Evolutionary conservation across 2,329 filamentous ascomycete species (phyloP).

Genomic region (Exophiala oligosperma): DNA sequence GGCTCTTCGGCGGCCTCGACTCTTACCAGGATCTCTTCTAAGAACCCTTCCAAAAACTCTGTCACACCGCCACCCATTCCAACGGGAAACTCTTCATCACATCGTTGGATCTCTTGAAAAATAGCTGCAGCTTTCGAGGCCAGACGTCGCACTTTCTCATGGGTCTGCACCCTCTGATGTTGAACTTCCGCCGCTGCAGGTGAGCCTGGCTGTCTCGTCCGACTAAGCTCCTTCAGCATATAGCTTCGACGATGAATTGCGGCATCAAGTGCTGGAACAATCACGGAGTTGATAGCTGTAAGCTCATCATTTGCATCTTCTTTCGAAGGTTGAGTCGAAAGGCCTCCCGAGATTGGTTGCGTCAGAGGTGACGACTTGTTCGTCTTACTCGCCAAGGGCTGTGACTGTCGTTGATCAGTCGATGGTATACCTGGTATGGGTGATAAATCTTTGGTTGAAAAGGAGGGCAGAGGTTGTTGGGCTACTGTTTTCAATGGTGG

Average conservation of each 20-base stretch:
- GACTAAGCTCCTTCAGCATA: constrained; percentile 49
- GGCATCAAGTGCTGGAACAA: constrained; percentile 88
- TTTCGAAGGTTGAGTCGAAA: constrained; percentile 12
- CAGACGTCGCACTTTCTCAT: constrained; percentile 78
- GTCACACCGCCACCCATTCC: constrained; percentile 91
- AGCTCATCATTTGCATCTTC: constrained; percentile 66
- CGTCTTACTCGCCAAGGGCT: constrained; percentile 16
- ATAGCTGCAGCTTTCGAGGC: constrained; percentile 80
- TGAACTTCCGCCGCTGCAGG: constrained; percentile 49
- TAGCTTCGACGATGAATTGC: constrained; percentile 76
- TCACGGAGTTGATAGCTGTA: constrained; percentile 85
- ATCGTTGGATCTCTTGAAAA: constrained; percentile 87
- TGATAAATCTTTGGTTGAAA: constrained; percentile 26
- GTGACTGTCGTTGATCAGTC: constrained; percentile 21
- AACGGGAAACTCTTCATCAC: constrained; percentile 81
- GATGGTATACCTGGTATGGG: constrained; percentile 17
- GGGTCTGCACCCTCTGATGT: constrained; percentile 69
- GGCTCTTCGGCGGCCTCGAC: constrained; percentile 81
- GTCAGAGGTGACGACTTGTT: constrained; percentile 9
- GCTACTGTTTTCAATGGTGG: constrained; percentile 25
- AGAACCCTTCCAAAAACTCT: constrained; percentile 83
- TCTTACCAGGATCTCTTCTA: constrained; percentile 90
- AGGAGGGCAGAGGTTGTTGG: constrained; percentile 34
- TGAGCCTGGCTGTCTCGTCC: constrained; percentile 30
- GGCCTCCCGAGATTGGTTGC: constrained; percentile 33